Evolutionary conservation across 768 basidiomycete species (phyloP).

Genomic region (Pholiota conissans): DNA sequence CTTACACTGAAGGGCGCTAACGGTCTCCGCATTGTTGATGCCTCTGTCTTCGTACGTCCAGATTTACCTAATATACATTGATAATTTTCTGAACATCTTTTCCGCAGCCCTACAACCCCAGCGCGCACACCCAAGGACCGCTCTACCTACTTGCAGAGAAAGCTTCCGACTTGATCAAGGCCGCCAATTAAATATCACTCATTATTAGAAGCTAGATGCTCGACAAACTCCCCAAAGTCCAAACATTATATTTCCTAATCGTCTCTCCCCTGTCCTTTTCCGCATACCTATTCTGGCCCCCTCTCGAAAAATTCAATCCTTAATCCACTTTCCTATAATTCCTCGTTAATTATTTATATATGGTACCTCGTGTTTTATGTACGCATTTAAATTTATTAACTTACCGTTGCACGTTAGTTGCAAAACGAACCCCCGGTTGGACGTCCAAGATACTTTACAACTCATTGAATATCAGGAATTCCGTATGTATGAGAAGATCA

Average conservation of each 20-base stretch:
- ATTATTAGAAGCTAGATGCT: background rate
- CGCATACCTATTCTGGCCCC: background rate
- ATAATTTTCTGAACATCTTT: background rate
- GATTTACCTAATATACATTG: background rate
- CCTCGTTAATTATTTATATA: background rate
- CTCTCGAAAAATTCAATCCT: background rate
- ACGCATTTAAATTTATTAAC: background rate
- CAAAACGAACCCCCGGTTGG: no score
- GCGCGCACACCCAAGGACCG: constrained; percentile 34
- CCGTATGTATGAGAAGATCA: no score
- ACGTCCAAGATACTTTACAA: no score
- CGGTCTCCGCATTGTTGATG: constrained; percentile 38
- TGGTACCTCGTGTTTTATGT: background rate
- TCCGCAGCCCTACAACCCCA: constrained; percentile 24
- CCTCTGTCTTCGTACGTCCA: constrained; percentile 32
- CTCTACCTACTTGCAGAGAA: constrained; percentile 36
- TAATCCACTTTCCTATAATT: background rate
- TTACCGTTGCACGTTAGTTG: no score
- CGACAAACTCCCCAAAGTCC: no score
- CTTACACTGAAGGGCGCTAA: constrained; percentile 30
- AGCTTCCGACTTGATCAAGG: constrained; percentile 26
- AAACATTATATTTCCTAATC: background rate
- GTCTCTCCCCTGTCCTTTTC: background rate
- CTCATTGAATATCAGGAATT: no score
- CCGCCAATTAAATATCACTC: background rate